Evolutionary conservation across 2,329 filamentous ascomycete species (phyloP), one percentile per base, ranked within the genome.

Genomic region (Sordariomycetes sp.): DNA sequence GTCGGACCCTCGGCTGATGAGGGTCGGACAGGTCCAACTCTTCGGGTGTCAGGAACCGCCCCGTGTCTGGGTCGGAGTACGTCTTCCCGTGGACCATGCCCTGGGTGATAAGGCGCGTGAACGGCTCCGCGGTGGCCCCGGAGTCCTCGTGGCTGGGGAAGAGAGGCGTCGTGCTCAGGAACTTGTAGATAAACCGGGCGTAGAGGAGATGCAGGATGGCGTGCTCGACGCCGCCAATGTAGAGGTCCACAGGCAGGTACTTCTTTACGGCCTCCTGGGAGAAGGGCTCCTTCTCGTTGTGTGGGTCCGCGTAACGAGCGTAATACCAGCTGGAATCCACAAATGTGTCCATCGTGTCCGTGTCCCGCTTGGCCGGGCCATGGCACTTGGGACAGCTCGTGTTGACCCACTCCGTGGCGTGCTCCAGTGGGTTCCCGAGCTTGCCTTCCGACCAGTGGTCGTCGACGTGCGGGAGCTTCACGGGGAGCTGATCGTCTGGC

Each of bases 251-350:
- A 0, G 90, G 89, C 52, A 94, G 77, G 17, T 74, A 65, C 60
- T 78, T 74, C 32, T 57, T 32, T 13, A 81, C 80, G 12, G 76
- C 76, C 20, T 76, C 71, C n/a, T 82, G 70, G 1, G 81, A 82
- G 61, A 95, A 84, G 0, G 82, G 83, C 15, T 73, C 67, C 1
- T 77, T 65, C 15, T 74, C 62, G 62, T 94, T 91, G 20, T 82
- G 74, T 1, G 87, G 75, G 64, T 95, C 89, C 32, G 85, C 71
- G 64, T 90, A 95, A 13, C 89, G 81, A 71, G 91, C 82, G 65
- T 85, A 95, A 69, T 96, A 96, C 90, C 90, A 96, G 57, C 90
- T 95, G 1, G 90, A 95, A 70, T 95, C 90, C 60, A 96, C 90
- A 70, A 96, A 96, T 0, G 90, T 96, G 68, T 96, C 90, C 90